Conservation (phyloP, 179 eudicot species). For the Carnegiea gigantea region DNA sequence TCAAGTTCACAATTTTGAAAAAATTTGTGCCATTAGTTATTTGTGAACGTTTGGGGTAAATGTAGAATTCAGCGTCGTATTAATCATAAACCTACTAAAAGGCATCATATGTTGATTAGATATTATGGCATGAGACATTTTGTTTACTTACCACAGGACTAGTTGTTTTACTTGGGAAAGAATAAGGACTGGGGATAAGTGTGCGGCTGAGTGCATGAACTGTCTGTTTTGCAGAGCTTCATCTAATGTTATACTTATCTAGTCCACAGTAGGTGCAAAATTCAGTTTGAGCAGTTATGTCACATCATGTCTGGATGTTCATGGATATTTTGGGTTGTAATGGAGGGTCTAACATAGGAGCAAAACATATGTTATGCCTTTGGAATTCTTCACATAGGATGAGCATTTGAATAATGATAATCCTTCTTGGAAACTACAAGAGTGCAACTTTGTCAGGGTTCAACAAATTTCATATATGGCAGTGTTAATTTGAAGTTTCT, state of each 20-base stretch:
- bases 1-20: background rate
- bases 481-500: background rate
- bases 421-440: background rate
- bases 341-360: background rate
- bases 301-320: background rate
- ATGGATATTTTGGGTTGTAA: background rate
- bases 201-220: background rate
- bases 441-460: background rate
- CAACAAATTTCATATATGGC: background rate
- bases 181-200: slow-evolving; percentile 1
- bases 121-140: background rate
- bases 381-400: background rate
- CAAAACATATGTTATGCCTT: background rate
- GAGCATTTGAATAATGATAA: background rate
- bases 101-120: no score
- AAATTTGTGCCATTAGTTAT: background rate
- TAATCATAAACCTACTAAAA: no score
- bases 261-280: no score
- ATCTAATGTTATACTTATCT: background rate
- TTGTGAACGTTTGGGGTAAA: background rate
- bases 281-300: background rate
- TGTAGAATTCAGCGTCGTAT: no score
- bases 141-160: background rate
- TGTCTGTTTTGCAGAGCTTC: background rate
- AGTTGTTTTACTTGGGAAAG: slow-evolving; percentile 2